Evolutionary conservation across 495 filamentous ascomycete species (phyloP), one percentile per base, ranked within the genome.

Genomic region (Penicillium psychrofluorescens): DNA sequence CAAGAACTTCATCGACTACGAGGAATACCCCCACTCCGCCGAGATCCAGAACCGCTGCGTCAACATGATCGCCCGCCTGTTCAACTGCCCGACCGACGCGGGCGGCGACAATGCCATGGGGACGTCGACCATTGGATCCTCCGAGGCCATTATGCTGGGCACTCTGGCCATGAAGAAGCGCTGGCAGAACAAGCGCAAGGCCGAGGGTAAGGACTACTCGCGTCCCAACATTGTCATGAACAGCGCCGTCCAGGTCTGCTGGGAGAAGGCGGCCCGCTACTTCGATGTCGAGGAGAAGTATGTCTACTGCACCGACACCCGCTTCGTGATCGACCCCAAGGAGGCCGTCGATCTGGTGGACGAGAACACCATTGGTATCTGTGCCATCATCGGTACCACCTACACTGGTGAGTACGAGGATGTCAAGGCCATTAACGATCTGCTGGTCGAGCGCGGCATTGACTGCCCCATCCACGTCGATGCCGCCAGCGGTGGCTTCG

Each of bases 401-500:
- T 95, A 95, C 64, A 95, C 90, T n/a, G 90, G 90, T 38, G 85
- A 95, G 66, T 95, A 95, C 52, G 90, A 95, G 64, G 88, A 95
- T 59, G 79, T 88, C 55, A 90, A 95, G 73, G 81, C 71, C 8
- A 84, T 95, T 57, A 95, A 95, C 53, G 88, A 95, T 58, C 63
- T 95, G 11, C 67, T 95, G 37, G 55, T 86, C 5, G 63, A 87
- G 65, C 78, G 71, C 47, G 72, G 72, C 10, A 77, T 95, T 40
- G 83, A 92, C 62, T 79, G 78, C 37, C 83, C 85, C 3, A 95
- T 95, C 58, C 90, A 95, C 59, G 87, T 95, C 29, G 90, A 95
- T 54, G 90, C 90, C 28, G 90, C 90, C 29, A 84, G 79, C 44
- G 90, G 90, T 59, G 90, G 90, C 22, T 95, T 95, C 56, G 90